Evolutionary conservation across 2,329 filamentous ascomycete genomes (phyloP), one percentile per base, ranked within the genome.

Genomic region (Nectriaceae sp.): DNA sequence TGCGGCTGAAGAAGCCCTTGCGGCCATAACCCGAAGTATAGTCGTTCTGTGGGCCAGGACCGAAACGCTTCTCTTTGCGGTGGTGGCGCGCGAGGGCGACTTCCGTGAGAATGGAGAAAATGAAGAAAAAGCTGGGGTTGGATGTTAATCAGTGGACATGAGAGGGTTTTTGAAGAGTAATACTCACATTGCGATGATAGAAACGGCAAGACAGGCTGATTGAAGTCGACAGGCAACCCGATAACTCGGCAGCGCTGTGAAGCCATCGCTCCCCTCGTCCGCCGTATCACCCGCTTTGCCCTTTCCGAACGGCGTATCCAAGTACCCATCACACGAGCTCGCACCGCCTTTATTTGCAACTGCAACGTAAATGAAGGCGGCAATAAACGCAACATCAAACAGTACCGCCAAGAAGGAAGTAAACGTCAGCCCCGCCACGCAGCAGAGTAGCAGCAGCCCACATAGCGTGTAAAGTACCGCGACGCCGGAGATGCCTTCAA

Each of bases 291-390:
- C 71, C 2, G 80, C 74, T 6, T 79, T 70, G 5, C 87, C 89
- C 4, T 66, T 76, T 31, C 91, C 91, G 44, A 93, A 82, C 5
- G 83, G 84, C 15, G 84, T 93, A 40, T 78, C 73, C 50, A 91
- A 77, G 15, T 72, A 72, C 13, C 71, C 76, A 15, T 52, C 65
- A 74, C 92, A 97, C 42, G 72, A 79, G 52, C 78, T 70, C 1
- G 83, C 82, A 31, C 91, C 91, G 47, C 81, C 71, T 31, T 87
- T 80, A 50, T 89, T 92, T 54, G 89, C 77, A 41, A 86, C 75
- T 1, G 91, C 90, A 50, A 97, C 82, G 64, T 91, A 95, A 64
- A 95, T 82, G 75, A 94, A 94, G 49, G 77, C 83, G 35, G 80
- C 89, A 44, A 83, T 73, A 69, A 96, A 96, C 61, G 80, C 80